A percentile compares a stretch with the other conserved stretches of the same genome.
Evolutionary conservation across 768 basidiomycete species (phyloP).

Genomic region (Kockovaella imperatae): DNA sequence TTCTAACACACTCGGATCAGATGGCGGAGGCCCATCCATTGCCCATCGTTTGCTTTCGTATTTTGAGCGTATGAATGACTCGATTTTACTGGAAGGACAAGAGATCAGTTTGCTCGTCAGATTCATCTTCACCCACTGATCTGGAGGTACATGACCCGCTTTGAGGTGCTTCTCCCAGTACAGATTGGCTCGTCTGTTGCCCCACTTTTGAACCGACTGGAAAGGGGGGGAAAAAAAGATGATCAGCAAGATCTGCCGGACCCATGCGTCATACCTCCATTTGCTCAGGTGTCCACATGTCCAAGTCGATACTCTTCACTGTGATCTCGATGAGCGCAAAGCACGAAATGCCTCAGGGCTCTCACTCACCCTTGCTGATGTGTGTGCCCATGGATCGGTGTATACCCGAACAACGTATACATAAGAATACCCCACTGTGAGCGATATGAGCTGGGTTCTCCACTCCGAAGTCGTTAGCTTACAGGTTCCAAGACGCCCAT

Average conservation of each 20-base stretch:
- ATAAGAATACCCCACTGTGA: slow-evolving; percentile 78
- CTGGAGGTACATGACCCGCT: slow-evolving; percentile 79
- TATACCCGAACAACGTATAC: slow-evolving; percentile 94
- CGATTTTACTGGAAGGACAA: slow-evolving; percentile 71
- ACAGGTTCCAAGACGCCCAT: slow-evolving; percentile 98
- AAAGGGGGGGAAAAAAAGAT: background rate
- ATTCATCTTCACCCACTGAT: slow-evolving; percentile 62
- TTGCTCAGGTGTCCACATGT: slow-evolving; percentile 95
- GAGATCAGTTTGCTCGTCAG: background rate
- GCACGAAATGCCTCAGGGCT: background rate
- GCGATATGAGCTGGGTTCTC: slow-evolving; percentile 1
- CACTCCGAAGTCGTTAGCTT: slow-evolving; percentile 26
- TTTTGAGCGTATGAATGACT: slow-evolving; percentile 92
- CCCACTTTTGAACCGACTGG: slow-evolving; percentile 74
- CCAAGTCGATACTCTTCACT: slow-evolving; percentile 95
- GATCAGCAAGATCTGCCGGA: background rate
- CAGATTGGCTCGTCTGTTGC: slow-evolving; percentile 80
- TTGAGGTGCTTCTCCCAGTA: slow-evolving; percentile 98
- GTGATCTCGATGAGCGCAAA: background rate
- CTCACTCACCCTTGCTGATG: slow-evolving; percentile 60
- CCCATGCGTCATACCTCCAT: slow-evolving; percentile 61
- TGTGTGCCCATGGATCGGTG: slow-evolving; percentile 98
- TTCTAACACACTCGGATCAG: slow-evolving; percentile 69
- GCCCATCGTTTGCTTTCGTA: slow-evolving; percentile 94
- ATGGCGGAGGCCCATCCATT: slow-evolving; percentile 73